A percentile compares a stretch with the other conserved stretches of the same genome.
phyloP scores from a whole-genome alignment of 2,329 filamentous ascomycete species.

The Zasmidium citrigriseum region DNA sequence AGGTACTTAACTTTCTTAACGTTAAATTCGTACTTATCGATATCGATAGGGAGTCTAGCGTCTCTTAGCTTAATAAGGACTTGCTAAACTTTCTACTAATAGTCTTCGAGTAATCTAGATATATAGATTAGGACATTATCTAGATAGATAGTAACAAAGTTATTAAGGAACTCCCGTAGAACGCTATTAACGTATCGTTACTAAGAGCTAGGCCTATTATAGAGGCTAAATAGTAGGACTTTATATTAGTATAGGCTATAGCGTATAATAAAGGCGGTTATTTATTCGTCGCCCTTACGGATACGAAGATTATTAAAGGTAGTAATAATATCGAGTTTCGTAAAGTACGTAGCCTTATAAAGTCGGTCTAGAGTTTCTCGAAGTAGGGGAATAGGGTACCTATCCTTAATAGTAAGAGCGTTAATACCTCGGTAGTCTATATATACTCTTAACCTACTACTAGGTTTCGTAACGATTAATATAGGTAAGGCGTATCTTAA shows the following conservation, averaged over 20 bases:
- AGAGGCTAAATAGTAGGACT: slow-evolving; percentile 8
- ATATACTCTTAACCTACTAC: background rate
- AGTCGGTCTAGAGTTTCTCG: slow-evolving; percentile 3
- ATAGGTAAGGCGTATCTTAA: background rate
- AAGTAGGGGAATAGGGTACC: slow-evolving; percentile 4
- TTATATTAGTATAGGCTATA: slow-evolving; percentile 1
- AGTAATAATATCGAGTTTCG: slow-evolving; percentile 1
- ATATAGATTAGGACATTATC: slow-evolving; percentile 34
- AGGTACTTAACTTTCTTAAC: slow-evolving; percentile 32
- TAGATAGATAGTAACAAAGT: slow-evolving; percentile 25
- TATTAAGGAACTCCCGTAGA: slow-evolving; percentile 26
- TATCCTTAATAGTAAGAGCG: slow-evolving; percentile 1
- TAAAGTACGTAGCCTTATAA: slow-evolving; percentile 1
- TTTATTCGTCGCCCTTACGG: slow-evolving; percentile 8
- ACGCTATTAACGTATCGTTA: slow-evolving; percentile 25
- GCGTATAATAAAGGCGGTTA: slow-evolving; percentile 1
- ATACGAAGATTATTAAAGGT: slow-evolving; percentile 24
- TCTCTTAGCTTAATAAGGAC: slow-evolving; percentile 27
- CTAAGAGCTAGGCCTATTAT: slow-evolving; percentile 27
- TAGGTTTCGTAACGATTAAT: slow-evolving; percentile 3
- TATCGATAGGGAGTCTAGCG: slow-evolving; percentile 13
- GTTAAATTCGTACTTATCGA: slow-evolving; percentile 11
- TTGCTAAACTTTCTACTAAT: slow-evolving; percentile 26
- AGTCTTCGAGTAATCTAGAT: slow-evolving; percentile 23
- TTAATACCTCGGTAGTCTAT: slow-evolving; percentile 4